Base-by-base conservation (phyloP, 2,329 filamentous ascomycete genomes). In the Hymenoscyphus scutula region DNA sequence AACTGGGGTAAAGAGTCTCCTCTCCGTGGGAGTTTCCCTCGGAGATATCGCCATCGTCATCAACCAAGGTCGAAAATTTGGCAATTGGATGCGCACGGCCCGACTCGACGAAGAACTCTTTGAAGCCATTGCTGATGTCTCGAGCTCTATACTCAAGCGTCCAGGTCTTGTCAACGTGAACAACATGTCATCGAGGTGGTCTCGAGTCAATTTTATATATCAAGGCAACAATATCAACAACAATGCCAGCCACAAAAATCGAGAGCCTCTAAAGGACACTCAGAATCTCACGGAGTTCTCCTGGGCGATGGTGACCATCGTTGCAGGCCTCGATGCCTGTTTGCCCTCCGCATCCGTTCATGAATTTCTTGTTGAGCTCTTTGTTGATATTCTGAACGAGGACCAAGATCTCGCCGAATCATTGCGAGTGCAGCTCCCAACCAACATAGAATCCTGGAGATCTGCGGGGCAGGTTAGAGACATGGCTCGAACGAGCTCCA, bases 111-210 rank as follows among this genome's bases (percentile, higher is more conserved):
- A 51, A 19, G 45, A 51, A 11, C 23, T 51, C 7, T 51, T 51
- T 17, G 45, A 51, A 19, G n/a, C 13, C 6, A 51, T 51, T 19
- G 45, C 45, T 5, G 45, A 51, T 19, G 8, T 51, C n/a, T 51
- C 45, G 23, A 51, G 45, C 45, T 51, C 45, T 25, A 51, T 51
- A 19, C 45, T 51, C n/a, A 51, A 51, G n/a, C 45, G 45, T 51
- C n/a, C 13, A 17, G 45, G 45, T 51, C 7, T 51, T 10, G n/a
- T 51, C n/a, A 17, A 51, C 4, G 7, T 17, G 3, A 17, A 10
- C 8, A 8, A 25, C 10, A 51, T 51, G 45, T 19, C n/a, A 2
- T 19, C n/a, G n/a, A 19, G 23, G 8, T 51, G 45, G 45, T 51
- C 45, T 19, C n/a, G n/a, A 25, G 45, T 51, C 10, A 25, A 19